Conservation (phyloP, 345 rosid species). For the Eutrema japonicum region DNA sequence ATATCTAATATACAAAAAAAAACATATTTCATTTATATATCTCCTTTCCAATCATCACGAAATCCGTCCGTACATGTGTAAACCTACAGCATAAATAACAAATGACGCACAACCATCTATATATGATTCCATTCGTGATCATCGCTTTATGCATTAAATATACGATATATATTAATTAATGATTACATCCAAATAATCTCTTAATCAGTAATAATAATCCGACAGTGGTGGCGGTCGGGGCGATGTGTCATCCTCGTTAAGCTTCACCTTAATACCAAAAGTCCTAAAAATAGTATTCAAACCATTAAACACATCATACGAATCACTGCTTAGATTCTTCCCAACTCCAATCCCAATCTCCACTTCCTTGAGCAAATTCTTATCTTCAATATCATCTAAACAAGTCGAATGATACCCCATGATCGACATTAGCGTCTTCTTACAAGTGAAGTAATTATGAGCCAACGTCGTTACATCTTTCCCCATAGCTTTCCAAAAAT, state of each 20-base stretch:
- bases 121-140: conserved; percentile 29
- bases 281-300: conserved; percentile 34
- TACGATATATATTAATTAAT: conserved; percentile 3
- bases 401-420: conserved; percentile 40
- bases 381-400: conserved; percentile 44
- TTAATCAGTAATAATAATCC: conserved; percentile 36
- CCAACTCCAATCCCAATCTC: conserved; percentile 39
- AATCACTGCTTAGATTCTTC: conserved; percentile 35
- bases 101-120: conserved; percentile 29
- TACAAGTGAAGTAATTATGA: conserved; percentile 37
- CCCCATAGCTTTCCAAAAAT: conserved; percentile 34
- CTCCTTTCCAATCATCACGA: conserved; percentile 41
- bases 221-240: conserved; percentile 46
- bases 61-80: conserved; percentile 31
- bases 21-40: neutral
- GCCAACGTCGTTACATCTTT: conserved; percentile 39
- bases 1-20: too few relatives aligned
- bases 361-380: conserved; percentile 33
- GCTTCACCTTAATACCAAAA: conserved; percentile 44
- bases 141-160: conserved; percentile 33
- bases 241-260: conserved; percentile 39
- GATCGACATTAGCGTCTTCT: conserved; percentile 37
- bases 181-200: neutral
- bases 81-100: conserved; percentile 42
- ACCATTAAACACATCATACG: conserved; percentile 35